Conservation (phyloP, 1,284 basidiomycete genomes). For the Erythrobasidium hasegawianum region DNA sequence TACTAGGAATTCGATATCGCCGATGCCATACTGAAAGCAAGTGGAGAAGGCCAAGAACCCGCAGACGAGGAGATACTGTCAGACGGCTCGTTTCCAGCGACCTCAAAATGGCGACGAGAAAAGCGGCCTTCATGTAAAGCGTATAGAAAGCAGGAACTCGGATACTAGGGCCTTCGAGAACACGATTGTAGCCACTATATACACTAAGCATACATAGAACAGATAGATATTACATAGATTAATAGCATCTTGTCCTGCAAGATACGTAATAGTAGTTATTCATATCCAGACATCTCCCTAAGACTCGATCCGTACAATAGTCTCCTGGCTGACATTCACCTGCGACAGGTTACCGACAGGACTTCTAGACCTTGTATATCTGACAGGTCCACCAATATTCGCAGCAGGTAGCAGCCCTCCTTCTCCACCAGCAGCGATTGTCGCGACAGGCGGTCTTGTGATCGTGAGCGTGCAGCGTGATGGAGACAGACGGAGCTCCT, state of each 20-base stretch:
- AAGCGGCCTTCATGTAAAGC: constrained; percentile 16
- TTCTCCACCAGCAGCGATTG: too few relatives aligned
- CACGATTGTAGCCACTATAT: too few relatives aligned
- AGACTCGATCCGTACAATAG: not conserved
- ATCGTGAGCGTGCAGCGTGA: not conserved
- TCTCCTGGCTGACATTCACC: constrained; percentile 6
- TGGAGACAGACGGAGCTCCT: constrained; percentile 17
- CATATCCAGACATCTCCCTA: not conserved
- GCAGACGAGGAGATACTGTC: constrained; percentile 34
- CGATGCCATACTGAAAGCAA: constrained; percentile 24
- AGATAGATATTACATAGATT: constrained; percentile 1
- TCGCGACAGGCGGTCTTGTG: not conserved
- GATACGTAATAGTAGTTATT: too few relatives aligned
- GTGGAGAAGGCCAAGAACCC: constrained; percentile 30
- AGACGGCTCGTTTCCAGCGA: constrained; percentile 32
- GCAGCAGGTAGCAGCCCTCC: not conserved
- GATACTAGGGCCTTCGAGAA: constrained; percentile 6
- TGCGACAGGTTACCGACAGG: not conserved
- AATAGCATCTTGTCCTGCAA: not conserved
- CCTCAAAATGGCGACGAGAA: constrained; percentile 27
- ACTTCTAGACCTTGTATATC: not conserved
- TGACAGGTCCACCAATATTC: not conserved
- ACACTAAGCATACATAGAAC: too few relatives aligned
- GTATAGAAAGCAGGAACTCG: constrained; percentile 19
- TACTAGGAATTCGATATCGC: constrained; percentile 28